Percentiles rank a stretch among this genome's conserved stretches.
Evolutionary conservation across 108 stramenopile genomes (phyloP).

Genomic region (Phaeodactylum tricornutum): DNA sequence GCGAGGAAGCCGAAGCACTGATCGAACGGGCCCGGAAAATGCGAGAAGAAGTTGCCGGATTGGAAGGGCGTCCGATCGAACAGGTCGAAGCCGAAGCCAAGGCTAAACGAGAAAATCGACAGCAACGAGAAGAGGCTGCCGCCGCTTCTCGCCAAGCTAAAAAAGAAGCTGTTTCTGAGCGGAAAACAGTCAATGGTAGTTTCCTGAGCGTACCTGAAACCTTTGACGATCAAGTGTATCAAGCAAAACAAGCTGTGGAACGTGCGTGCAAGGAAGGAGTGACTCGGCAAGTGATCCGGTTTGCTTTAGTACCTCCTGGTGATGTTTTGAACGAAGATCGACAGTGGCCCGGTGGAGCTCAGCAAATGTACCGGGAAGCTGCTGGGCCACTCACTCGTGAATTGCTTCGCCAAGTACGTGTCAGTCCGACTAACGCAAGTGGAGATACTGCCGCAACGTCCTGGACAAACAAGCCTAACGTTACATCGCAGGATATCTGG

Average conservation of each 20-base stretch:
- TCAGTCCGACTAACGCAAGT: not conserved
- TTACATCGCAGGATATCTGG: conserved; percentile 70
- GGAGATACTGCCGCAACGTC: not conserved
- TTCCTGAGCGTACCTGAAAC: conserved; percentile 44
- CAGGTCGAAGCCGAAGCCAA: conserved; percentile 57
- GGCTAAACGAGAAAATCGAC: conserved; percentile 17
- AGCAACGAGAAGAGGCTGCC: conserved; percentile 1
- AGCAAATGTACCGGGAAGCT: conserved; percentile 78
- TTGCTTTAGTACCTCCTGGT: conserved; percentile 50
- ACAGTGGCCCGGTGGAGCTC: conserved; percentile 76
- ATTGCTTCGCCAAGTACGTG: conserved; percentile 45
- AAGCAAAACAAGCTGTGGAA: conserved; percentile 62
- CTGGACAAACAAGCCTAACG: conserved; percentile 19
- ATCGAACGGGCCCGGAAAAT: conserved; percentile 48
- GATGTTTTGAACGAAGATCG: conserved; percentile 42
- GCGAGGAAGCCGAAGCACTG: conserved; percentile 36
- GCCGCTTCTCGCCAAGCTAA: conserved; percentile 1
- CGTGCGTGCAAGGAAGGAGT: conserved; percentile 62
- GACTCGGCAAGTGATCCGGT: conserved; percentile 61
- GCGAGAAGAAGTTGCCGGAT: conserved; percentile 58
- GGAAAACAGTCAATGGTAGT: conserved; percentile 10
- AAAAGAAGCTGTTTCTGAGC: not conserved
- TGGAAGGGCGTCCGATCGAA: conserved; percentile 66
- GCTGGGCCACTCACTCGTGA: conserved; percentile 53
- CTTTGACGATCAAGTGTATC: conserved; percentile 45